Evolutionary conservation across 768 basidiomycete genomes (phyloP).

Genomic region (Russula griseocarnosa): DNA sequence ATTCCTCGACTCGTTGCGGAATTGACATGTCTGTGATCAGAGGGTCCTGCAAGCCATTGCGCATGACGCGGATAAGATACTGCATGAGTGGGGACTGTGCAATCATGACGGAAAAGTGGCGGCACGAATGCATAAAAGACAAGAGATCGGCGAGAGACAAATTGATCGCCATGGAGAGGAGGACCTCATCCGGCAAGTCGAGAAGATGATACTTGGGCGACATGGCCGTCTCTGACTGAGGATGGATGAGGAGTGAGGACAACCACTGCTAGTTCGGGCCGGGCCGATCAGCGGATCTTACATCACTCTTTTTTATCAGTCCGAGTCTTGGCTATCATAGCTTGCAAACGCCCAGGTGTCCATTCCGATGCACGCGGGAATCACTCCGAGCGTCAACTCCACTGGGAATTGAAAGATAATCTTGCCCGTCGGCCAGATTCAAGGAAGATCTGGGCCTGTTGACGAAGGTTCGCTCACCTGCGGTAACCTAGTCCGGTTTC

Average conservation of each 20-base stretch:
- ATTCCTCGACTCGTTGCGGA: conserved; percentile 3
- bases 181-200: conserved; percentile 18
- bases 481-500: too few relatives aligned
- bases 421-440: too few relatives aligned
- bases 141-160: conserved; percentile 5
- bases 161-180: conserved; percentile 3
- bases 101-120: conserved; percentile 8
- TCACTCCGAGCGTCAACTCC: too few relatives aligned
- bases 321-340: too few relatives aligned
- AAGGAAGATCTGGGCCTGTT: too few relatives aligned
- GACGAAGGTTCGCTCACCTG: too few relatives aligned
- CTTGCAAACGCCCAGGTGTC: too few relatives aligned
- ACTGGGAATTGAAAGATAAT: too few relatives aligned
- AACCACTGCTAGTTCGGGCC: background rate
- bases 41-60: conserved; percentile 15
- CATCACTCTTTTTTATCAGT: background rate
- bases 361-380: too few relatives aligned
- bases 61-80: conserved; percentile 21
- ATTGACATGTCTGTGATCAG: conserved; percentile 10
- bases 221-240: background rate
- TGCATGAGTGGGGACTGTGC: conserved; percentile 17
- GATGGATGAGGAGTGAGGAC: too few relatives aligned
- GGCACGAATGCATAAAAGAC: conserved; percentile 9
- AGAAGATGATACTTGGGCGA: background rate
- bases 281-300: background rate